Base-by-base conservation (phyloP, 208 protist genomes). In the Spongospora subterranea region DNA sequence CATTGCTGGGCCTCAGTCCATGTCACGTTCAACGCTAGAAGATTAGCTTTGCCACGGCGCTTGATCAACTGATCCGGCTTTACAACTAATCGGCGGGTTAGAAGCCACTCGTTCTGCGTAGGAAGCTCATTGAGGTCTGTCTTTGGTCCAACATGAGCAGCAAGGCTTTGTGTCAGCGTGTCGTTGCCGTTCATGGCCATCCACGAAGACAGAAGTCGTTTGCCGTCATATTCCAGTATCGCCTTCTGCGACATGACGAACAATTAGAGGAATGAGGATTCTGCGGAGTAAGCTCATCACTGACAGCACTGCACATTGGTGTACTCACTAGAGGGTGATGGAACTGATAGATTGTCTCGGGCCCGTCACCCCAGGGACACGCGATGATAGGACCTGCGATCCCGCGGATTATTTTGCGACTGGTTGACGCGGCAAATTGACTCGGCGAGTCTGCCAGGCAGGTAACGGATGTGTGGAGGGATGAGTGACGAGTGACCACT, bases 21-120 rank as follows among this genome's bases (percentile, higher is more conserved):
- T 45, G 88, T 92, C 1, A 93, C 92, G 65, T 97, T 97, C 35
- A 97, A 92, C 54, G 93, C 90, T 0, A 97, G 91, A 24, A 97
- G 92, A 13, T 94, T 94, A 0, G 92, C 91, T 92, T 97, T 97
- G 45, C 96, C 96, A 71, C 96, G 93, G 41, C 95, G 93, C 89
- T 95, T 95, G 91, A 97, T 95, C 20, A 93, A 89, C 91, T 38
- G 93, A 88, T 97, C 96, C 0, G 96, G 96, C 91, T 97, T 97
- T 38, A 92, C 96, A 0, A 97, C 96, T 17, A 97, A 93, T 77
- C 94, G 94, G 0, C 91, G 90, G 0, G 77, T 92, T 0, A 41
- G 1, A 13, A 97, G 90, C 95, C 95, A 96, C 35, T 91, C 89
- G 76, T 96, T 24, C n/a, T 0, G 38, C 39, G 0, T 32, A 13